Conservation (phyloP, 2,329 filamentous ascomycete species). For the Ophiostoma populinum region DNA sequence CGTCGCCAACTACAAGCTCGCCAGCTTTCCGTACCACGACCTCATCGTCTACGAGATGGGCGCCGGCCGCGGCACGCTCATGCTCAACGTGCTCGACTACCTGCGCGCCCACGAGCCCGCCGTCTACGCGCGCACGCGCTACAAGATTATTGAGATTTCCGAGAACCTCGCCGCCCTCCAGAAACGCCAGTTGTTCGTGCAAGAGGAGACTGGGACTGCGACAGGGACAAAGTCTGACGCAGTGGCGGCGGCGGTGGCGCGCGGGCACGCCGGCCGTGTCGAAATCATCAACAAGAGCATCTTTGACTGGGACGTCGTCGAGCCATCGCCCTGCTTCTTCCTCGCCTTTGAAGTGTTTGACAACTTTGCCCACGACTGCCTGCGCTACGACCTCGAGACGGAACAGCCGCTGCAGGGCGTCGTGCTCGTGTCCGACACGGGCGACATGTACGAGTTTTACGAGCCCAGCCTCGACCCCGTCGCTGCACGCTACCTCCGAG, state of each 20-base stretch:
- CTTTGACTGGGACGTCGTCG: slow-evolving; percentile 79
- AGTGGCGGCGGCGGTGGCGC: slow-evolving; percentile 25
- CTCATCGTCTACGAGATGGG: slow-evolving; percentile 98
- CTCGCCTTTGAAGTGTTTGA: slow-evolving; percentile 96
- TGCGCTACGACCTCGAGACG: slow-evolving; percentile 75
- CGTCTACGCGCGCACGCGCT: slow-evolving; percentile 86
- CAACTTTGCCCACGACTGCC: slow-evolving; percentile 89
- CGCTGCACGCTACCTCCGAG: slow-evolving; percentile 63
- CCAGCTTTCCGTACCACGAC: slow-evolving; percentile 88
- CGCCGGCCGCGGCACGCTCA: slow-evolving; percentile 88
- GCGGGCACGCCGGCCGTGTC: slow-evolving; percentile 69
- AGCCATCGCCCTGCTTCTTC: slow-evolving; percentile 93
- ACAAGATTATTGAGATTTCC: slow-evolving; percentile 92
- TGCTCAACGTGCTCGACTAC: slow-evolving; percentile 95
- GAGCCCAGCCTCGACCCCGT: slow-evolving; percentile 63
- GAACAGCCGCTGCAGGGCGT: slow-evolving; percentile 73
- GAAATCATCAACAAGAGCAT: slow-evolving; percentile 91
- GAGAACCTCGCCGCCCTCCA: slow-evolving; percentile 64
- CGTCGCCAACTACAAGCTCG: slow-evolving; percentile 88
- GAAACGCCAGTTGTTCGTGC: slow-evolving; percentile 38
- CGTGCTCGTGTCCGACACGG: slow-evolving; percentile 67
- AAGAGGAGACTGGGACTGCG: not conserved
- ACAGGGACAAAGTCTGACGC: slow-evolving; percentile 8
- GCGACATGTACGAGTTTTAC: slow-evolving; percentile 95
- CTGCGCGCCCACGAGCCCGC: slow-evolving; percentile 78